Conservation (phyloP, 495 filamentous ascomycete genomes). For the Pyrenula massariospora region DNA sequence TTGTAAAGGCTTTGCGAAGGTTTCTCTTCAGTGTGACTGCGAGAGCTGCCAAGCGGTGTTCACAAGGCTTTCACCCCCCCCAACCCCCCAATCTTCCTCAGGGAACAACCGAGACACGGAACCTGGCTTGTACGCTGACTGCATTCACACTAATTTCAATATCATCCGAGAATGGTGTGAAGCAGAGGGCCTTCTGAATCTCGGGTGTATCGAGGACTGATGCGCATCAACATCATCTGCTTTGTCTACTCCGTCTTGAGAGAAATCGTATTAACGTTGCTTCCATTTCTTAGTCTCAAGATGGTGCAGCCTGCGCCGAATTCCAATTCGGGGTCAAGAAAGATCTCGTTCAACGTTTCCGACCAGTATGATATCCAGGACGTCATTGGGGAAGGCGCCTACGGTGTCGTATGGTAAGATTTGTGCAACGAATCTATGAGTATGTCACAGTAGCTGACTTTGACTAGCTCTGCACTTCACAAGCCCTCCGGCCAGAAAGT, state of each 20-base stretch:
- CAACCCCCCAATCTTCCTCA: too few relatives aligned
- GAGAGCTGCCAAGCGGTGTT: too few relatives aligned
- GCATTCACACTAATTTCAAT: too few relatives aligned
- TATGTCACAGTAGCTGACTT: conserved; percentile 5
- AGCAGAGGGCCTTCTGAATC: neutral
- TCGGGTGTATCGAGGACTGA: neutral
- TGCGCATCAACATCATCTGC: neutral
- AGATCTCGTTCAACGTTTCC: conserved; percentile 99
- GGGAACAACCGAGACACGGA: too few relatives aligned
- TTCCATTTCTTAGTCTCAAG: conserved; percentile 2
- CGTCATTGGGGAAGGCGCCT: conserved; percentile 97
- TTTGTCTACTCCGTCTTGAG: neutral
- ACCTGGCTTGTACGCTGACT: too few relatives aligned
- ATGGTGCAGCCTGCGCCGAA: conserved; percentile 36
- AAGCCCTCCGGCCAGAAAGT: conserved; percentile 98
- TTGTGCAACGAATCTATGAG: neutral
- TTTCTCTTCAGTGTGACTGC: too few relatives aligned
- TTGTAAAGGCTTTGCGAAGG: neutral
- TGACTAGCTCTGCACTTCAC: conserved; percentile 83
- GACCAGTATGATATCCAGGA: conserved; percentile 99
- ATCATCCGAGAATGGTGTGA: neutral
- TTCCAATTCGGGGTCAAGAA: conserved; percentile 53
- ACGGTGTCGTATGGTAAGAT: conserved; percentile 94
- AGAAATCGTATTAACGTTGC: neutral
- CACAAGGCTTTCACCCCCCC: too few relatives aligned